Evolutionary conservation across 2,329 filamentous ascomycete species (phyloP).

Genomic region (Colletotrichum gigasporum): DNA sequence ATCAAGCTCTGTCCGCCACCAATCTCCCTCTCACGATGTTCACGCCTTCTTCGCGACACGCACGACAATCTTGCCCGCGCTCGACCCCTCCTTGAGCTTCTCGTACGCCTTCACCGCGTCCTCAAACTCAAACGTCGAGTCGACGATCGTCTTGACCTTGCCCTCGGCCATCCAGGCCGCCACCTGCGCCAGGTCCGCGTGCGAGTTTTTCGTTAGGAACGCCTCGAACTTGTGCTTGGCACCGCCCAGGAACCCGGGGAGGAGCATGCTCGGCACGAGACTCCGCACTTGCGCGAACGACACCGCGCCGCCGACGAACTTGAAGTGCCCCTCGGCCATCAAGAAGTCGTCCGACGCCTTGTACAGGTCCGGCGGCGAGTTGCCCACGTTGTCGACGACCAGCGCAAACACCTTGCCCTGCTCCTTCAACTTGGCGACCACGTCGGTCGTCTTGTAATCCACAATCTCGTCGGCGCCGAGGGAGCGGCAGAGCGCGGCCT

Average conservation of each 20-base stretch:
- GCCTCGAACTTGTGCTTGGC: conserved; percentile 53
- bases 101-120: conserved; percentile 66
- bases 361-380: conserved; percentile 60
- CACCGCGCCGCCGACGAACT: conserved; percentile 57
- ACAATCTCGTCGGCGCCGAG: conserved; percentile 73
- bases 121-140: conserved; percentile 64
- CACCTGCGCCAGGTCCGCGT: conserved; percentile 58
- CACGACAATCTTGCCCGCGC: conserved; percentile 68
- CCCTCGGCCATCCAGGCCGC: conserved; percentile 65
- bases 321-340: conserved; percentile 55
- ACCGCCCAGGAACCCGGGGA: conserved; percentile 49
- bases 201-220: conserved; percentile 49
- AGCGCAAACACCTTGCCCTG: conserved; percentile 58
- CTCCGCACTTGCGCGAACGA: conserved; percentile 37
- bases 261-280: conserved; percentile 36
- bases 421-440: conserved; percentile 55
- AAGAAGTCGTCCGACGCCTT: conserved; percentile 60
- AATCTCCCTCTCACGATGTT: background rate
- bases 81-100: conserved; percentile 66
- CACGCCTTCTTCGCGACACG: conserved; percentile 32
- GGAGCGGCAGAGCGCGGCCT: conserved; percentile 64
- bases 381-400: conserved; percentile 69
- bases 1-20: background rate
- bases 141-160: conserved; percentile 65
- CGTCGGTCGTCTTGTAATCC: conserved; percentile 64